Conservation (phyloP, 495 filamentous ascomycete genomes). For the Aspergillus affinis region DNA sequence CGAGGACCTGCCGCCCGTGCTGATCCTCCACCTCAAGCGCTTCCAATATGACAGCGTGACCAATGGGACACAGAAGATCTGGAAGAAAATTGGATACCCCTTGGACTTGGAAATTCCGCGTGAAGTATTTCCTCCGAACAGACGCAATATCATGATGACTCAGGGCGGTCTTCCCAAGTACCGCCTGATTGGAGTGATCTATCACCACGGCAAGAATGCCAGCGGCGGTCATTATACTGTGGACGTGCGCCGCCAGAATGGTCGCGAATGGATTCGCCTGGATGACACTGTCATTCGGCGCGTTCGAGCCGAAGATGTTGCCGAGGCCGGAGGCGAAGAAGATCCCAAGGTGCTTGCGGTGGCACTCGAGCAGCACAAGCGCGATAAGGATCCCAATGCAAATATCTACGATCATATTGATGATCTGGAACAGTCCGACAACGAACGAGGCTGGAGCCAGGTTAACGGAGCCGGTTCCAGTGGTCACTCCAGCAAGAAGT, state of each 20-base stretch:
- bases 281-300: constrained; percentile 91
- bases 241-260: constrained; percentile 91
- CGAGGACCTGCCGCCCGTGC: constrained; percentile 85
- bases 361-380: constrained; percentile 64
- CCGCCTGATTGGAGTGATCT: constrained; percentile 85
- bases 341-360: constrained; percentile 67
- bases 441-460: constrained; percentile 80
- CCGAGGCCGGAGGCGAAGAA: constrained; percentile 78
- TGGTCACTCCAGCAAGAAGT: constrained; percentile 56
- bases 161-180: constrained; percentile 76
- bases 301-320: constrained; percentile 85
- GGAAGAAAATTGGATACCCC: constrained; percentile 96
- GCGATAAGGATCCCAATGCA: constrained; percentile 50
- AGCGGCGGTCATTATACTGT: constrained; percentile 96
- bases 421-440: constrained; percentile 55
- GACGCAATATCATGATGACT: constrained; percentile 60
- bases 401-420: constrained; percentile 74
- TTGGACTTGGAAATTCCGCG: constrained; percentile 90
- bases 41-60: constrained; percentile 93
- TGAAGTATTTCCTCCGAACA: constrained; percentile 81
- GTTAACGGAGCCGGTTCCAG: constrained; percentile 61
- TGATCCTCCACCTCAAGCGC: constrained; percentile 93
- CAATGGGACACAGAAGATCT: constrained; percentile 89
- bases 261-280: constrained; percentile 89
- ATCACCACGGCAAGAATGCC: constrained; percentile 95